Evolutionary conservation across 257 asterid genomes (phyloP).

Genomic region (Catharanthus roseus): DNA sequence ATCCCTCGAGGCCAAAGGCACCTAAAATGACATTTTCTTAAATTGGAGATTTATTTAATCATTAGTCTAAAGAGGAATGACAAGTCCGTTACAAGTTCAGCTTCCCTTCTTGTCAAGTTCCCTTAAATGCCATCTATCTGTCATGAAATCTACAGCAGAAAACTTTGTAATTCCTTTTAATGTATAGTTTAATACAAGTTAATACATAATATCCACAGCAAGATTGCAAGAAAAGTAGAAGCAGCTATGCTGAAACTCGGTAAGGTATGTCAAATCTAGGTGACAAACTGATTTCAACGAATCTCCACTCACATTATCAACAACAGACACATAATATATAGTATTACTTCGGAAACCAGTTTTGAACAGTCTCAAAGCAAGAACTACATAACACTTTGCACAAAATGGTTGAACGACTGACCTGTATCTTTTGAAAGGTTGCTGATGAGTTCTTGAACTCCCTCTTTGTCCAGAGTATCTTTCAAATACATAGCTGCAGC

Average conservation of each 20-base stretch:
- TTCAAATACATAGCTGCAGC: slow-evolving; percentile 76
- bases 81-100: background rate
- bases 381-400: background rate
- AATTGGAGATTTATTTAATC: background rate
- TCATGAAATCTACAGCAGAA: background rate
- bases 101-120: background rate
- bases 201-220: background rate
- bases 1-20: background rate
- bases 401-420: slow-evolving; percentile 8
- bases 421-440: slow-evolving; percentile 83
- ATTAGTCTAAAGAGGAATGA: background rate
- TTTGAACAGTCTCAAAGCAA: background rate
- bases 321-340: background rate
- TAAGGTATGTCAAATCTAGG: background rate
- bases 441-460: slow-evolving; percentile 73
- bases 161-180: background rate
- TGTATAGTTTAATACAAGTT: background rate
- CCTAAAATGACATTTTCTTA: background rate
- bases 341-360: background rate
- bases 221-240: background rate
- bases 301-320: background rate
- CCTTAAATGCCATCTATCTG: background rate
- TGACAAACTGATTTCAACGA: background rate
- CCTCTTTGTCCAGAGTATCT: slow-evolving; percentile 77
- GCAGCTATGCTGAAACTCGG: background rate